Evolutionary conservation across 164 flowering plant species (phyloP).

Genomic region (Piper betle): DNA sequence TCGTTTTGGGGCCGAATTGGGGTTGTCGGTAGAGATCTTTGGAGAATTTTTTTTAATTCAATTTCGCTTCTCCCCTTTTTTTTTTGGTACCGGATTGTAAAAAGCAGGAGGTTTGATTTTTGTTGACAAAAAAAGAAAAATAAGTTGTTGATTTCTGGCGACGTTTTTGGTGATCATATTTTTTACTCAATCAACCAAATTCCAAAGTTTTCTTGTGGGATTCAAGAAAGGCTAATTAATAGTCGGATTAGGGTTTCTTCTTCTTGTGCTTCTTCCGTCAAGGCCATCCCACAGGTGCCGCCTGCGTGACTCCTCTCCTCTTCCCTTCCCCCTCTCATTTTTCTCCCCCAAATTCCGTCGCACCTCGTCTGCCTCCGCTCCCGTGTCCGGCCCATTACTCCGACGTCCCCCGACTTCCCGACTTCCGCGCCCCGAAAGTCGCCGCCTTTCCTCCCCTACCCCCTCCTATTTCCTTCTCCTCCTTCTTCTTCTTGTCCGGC

Average conservation of each 20-base stretch:
- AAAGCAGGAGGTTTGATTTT: too few species aligned
- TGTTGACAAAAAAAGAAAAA: too few species aligned
- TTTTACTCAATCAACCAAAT: slow-evolving; percentile 44
- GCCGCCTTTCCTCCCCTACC: background rate
- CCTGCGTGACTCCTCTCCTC: background rate
- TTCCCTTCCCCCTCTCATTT: background rate
- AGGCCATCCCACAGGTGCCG: background rate
- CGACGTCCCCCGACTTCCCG: background rate
- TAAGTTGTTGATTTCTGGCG: slow-evolving; percentile 5
- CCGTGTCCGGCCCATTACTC: background rate
- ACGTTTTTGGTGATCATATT: slow-evolving; percentile 60
- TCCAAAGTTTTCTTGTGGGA: slow-evolving; percentile 51
- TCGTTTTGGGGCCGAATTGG: too few species aligned
- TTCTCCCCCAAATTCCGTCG: background rate
- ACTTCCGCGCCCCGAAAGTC: too few species aligned
- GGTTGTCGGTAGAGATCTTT: too few species aligned
- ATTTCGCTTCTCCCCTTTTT: background rate
- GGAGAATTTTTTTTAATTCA: background rate
- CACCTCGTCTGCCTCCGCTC: background rate
- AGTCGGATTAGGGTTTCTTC: background rate
- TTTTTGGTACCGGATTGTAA: too few species aligned
- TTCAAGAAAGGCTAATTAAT: background rate
- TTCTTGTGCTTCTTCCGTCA: too few species aligned
- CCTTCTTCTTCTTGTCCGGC: too few species aligned
- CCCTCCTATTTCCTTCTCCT: too few species aligned